phyloP scores from a whole-genome alignment of 1,139 yeast species.

The Taphrina sp. region DNA sequence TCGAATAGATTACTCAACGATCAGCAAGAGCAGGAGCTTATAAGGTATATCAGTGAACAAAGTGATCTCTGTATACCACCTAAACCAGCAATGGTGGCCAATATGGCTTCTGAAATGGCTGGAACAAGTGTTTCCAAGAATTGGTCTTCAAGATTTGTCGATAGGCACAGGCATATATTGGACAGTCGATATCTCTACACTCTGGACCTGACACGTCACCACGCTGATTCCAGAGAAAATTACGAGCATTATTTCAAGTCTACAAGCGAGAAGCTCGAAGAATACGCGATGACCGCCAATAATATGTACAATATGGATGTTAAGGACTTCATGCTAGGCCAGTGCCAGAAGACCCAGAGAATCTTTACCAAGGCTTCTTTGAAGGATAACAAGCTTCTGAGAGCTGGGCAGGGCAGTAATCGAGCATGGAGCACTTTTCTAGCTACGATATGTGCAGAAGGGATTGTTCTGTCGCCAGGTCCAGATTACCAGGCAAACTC shows the following conservation, averaged over 20 bases:
- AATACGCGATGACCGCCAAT: not conserved
- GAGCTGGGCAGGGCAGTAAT: too few species aligned
- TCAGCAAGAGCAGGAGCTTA: too few species aligned
- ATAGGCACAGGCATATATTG: not conserved
- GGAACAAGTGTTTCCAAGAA: not conserved
- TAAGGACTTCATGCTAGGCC: not conserved
- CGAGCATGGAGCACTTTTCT: too few species aligned
- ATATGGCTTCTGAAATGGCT: not conserved
- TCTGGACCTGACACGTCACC: slow-evolving; percentile 3
- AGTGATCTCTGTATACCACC: too few species aligned
- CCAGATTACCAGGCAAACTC: too few species aligned
- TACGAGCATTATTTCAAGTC: not conserved
- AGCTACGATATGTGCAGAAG: too few species aligned
- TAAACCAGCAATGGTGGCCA: too few species aligned
- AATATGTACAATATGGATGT: slow-evolving; percentile 2
- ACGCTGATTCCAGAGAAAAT: not conserved
- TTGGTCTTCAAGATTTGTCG: too few species aligned
- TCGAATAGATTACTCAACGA: too few species aligned
- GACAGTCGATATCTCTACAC: not conserved
- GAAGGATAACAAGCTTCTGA: too few species aligned
- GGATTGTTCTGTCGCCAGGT: too few species aligned
- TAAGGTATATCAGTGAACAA: too few species aligned
- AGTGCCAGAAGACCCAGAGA: not conserved
- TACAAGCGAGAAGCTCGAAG: not conserved
- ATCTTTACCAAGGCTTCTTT: not conserved